These are phyloP conservation scores for Trametes maxima DNA, from an alignment of 768 basidiomycete species.

Conservation along the genomic window DNA sequence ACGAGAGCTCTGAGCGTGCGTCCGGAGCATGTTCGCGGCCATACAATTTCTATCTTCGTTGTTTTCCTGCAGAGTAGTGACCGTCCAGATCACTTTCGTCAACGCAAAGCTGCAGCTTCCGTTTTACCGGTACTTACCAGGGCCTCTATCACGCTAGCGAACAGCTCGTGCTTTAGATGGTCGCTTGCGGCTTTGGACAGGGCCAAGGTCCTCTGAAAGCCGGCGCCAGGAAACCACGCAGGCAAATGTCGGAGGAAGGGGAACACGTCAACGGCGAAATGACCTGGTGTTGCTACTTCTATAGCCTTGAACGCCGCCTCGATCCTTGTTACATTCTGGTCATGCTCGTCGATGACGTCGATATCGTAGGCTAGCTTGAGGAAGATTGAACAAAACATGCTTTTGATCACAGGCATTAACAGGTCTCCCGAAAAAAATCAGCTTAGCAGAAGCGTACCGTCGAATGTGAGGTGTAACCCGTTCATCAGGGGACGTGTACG, in stretches of 20 bases:
- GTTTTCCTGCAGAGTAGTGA: not conserved
- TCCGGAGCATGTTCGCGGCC: not conserved
- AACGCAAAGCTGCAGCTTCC: too few species aligned
- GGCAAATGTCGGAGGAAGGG: conserved; percentile 6
- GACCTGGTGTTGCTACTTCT: not conserved
- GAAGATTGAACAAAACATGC: not conserved
- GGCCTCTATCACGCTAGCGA: not conserved
- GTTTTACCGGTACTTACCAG: conserved; percentile 6
- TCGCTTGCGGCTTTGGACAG: not conserved
- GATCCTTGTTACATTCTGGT: not conserved
- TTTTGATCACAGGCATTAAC: too few species aligned
- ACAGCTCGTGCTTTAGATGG: not conserved
- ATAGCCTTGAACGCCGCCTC: not conserved
- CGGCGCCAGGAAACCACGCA: conserved; percentile 11
- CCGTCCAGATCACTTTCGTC: not conserved
- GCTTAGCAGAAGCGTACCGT: not conserved
- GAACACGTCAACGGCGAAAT: not conserved
- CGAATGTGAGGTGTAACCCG: not conserved
- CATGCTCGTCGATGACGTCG: not conserved
- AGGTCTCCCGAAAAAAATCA: not conserved
- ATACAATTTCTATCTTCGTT: not conserved
- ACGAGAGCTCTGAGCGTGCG: not conserved
- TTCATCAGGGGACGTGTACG: not conserved
- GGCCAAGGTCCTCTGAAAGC: not conserved
- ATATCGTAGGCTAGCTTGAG: conserved; percentile 2